These are phyloP conservation scores for Pseudozyma hubeiensis DNA, from an alignment of 1,284 basidiomycete genomes.

Conservation along the genomic window DNA sequence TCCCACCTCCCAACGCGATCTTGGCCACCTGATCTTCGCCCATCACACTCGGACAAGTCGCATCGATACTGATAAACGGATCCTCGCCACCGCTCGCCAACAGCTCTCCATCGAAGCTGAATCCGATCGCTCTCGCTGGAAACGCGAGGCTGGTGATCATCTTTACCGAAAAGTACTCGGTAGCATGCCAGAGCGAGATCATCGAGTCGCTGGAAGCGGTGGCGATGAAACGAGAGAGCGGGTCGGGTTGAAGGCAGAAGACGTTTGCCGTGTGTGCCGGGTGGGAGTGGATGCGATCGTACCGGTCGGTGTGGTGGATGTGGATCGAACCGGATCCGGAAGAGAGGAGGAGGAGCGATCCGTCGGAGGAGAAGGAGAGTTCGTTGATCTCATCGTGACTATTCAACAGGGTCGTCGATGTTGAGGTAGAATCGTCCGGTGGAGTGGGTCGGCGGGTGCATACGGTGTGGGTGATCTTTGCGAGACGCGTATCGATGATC, in stretches of 20 bases:
- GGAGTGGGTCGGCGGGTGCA: constrained; percentile 20
- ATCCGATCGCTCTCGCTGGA: constrained; percentile 56
- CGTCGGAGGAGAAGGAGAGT: constrained; percentile 56
- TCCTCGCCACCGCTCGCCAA: constrained; percentile 63
- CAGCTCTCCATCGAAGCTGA: constrained; percentile 64
- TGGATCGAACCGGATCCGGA: constrained; percentile 56
- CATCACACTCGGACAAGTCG: constrained; percentile 1
- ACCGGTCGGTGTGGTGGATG: constrained; percentile 19
- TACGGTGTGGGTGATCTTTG: constrained; percentile 43
- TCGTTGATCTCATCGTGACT: constrained; percentile 62
- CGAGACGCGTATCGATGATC: constrained; percentile 44
- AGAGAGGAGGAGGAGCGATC: constrained; percentile 53
- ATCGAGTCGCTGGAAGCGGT: constrained; percentile 57
- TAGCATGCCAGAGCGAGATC: constrained; percentile 48
- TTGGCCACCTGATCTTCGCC: constrained; percentile 35
- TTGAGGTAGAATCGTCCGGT: neutral
- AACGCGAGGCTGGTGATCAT: constrained; percentile 46
- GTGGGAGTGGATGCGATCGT: constrained; percentile 34
- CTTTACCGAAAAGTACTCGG: constrained; percentile 41
- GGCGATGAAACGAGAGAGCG: constrained; percentile 49
- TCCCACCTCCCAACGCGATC: constrained; percentile 14
- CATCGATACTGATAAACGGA: constrained; percentile 43
- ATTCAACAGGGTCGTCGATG: neutral
- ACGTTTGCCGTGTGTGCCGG: constrained; percentile 56
- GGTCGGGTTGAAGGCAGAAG: constrained; percentile 60